phyloP scores from a whole-genome alignment of 2,329 filamentous ascomycete genomes.

The Pseudocercospora pini-densiflorae region DNA sequence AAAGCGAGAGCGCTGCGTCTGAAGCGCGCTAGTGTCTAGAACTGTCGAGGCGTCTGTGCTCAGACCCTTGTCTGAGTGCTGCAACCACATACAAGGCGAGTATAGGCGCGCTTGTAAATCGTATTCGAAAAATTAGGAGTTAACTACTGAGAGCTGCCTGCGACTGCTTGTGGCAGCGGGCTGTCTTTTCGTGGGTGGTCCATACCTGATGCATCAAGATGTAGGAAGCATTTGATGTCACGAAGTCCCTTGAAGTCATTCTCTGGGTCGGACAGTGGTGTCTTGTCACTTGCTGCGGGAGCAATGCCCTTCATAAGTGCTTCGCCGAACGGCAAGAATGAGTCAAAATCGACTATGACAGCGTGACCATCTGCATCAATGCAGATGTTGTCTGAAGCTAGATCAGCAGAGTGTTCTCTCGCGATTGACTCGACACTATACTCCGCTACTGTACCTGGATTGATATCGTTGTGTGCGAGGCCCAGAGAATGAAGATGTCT shows the following conservation, averaged over 20 bases:
- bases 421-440: not conserved
- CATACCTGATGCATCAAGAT: not conserved
- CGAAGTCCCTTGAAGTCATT: conserved; percentile 29
- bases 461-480: conserved; percentile 30
- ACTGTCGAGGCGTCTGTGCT: no score
- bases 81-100: no score
- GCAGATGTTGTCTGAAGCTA: conserved; percentile 38
- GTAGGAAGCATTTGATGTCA: conserved; percentile 16
- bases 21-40: no score
- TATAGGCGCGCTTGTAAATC: no score
- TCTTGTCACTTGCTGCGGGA: not conserved
- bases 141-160: no score
- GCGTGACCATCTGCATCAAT: conserved; percentile 38
- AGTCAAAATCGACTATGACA: conserved; percentile 45
- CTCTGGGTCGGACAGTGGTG: conserved; percentile 25
- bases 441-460: conserved; percentile 21
- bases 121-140: no score
- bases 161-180: no score
- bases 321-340: conserved; percentile 39
- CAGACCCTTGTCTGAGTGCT: no score
- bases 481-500: conserved; percentile 43
- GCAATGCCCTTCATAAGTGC: conserved; percentile 33
- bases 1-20: no score
- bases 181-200: not conserved
- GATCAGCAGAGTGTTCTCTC: conserved; percentile 8